A percentile compares a stretch with the other conserved stretches of the same genome.
Evolutionary conservation across 176 grass and related monocot species (phyloP).

Genomic region (Carex scoparia): DNA sequence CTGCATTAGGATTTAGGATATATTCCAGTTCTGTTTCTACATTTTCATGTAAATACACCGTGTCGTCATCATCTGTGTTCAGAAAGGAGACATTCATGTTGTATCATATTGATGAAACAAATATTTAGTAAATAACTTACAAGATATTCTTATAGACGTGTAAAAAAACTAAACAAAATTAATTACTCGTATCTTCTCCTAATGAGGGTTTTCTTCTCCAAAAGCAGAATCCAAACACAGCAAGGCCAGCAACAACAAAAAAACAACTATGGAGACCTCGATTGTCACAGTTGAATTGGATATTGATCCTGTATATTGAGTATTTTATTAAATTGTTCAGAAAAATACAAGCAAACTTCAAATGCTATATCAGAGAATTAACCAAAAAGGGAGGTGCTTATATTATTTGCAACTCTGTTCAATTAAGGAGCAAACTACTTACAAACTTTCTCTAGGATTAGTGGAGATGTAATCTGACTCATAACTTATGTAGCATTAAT

Average conservation of each 20-base stretch:
- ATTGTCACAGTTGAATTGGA: neutral
- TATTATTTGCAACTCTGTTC: no score
- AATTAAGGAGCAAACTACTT: neutral
- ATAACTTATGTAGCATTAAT: no score
- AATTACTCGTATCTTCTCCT: neutral
- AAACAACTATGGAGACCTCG: neutral
- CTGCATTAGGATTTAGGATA: neutral
- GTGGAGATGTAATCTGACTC: no score
- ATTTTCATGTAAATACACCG: neutral
- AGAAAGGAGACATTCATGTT: neutral
- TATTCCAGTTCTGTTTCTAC: neutral
- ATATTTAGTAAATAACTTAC: no score
- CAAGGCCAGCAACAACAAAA: neutral
- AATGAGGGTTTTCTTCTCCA: neutral
- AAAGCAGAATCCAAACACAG: constrained; percentile 8
- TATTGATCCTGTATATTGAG: constrained; percentile 14
- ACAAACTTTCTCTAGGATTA: no score
- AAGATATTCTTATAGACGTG: neutral
- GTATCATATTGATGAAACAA: neutral
- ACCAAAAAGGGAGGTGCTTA: neutral
- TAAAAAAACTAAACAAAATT: neutral
- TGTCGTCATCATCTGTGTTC: neutral
- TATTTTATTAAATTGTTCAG: neutral
- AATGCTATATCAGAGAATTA: neutral
- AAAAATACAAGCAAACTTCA: neutral